Percentiles rank a stretch among this genome's conserved stretches.
These are phyloP conservation scores for Stephanodiscus minutulus DNA, from an alignment of 108 stramenopile genomes.

Conservation along the genomic window DNA sequence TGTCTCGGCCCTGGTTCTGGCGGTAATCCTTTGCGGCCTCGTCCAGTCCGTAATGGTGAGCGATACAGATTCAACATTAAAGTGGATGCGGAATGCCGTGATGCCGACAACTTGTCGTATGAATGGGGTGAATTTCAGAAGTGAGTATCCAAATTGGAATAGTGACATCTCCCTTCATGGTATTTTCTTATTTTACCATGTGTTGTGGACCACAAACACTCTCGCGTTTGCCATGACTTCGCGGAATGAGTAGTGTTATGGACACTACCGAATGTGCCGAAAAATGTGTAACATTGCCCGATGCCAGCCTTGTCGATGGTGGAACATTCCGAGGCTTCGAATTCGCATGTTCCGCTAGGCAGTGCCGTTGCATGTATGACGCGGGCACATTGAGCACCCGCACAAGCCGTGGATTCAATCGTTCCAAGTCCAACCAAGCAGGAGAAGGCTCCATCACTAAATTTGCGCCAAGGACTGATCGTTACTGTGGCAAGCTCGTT, in stretches of 20 bases:
- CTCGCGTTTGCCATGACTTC: neutral
- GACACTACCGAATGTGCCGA: neutral
- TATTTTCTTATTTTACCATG: neutral
- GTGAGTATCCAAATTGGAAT: too few relatives aligned
- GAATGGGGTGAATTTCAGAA: constrained; percentile 8
- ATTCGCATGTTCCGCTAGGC: neutral
- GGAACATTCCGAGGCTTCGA: neutral
- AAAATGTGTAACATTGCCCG: neutral
- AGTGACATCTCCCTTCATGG: too few relatives aligned
- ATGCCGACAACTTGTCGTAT: neutral
- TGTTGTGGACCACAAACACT: neutral
- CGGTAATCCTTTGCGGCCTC: neutral
- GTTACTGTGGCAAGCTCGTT: neutral
- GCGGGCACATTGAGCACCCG: constrained; percentile 3
- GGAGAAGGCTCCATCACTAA: neutral
- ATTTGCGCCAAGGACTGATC: neutral
- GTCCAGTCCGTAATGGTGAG: constrained; percentile 5
- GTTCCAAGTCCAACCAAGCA: neutral
- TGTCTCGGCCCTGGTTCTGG: neutral
- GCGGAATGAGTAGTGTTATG: neutral
- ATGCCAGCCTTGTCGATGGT: neutral
- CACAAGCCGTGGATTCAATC: neutral
- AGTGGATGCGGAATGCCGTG: constrained; percentile 2
- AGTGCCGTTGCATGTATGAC: neutral
- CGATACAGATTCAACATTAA: constrained; percentile 13